Evolutionary conservation across 2,329 filamentous ascomycete genomes (phyloP), one percentile per base, ranked within the genome.

Genomic region (Epichloe aotearoae): DNA sequence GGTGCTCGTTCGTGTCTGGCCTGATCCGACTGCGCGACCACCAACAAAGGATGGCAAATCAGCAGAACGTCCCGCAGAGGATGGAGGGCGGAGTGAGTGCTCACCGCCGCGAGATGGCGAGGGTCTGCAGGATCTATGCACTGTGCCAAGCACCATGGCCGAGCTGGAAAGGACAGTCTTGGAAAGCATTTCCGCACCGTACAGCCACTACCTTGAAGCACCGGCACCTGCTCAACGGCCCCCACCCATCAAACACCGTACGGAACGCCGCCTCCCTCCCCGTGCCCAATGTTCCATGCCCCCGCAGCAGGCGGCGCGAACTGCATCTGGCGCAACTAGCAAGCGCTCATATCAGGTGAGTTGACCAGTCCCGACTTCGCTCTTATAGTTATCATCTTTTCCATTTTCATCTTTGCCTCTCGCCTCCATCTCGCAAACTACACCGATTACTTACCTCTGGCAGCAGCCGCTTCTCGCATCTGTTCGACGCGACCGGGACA

Each of bases 61-160:
- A 8, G 23, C 23, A 26, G 23, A 8, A 26, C 23, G 23, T 26
- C 23, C 23, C 7, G 23, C 23, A 26, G 23, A 26, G 23, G 23
- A 40, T 38, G 36, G 34, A 23, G 10, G 8, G 10, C 11, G 36
- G 15, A 19, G 19, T 19, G 23, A n/a, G 37, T 49, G 38, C 39
- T 49, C 47, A 49, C 47, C 47, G 47, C 47, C 20, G 46, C 38
- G 11, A 30, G 37, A 20, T 19, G 26, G 26, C 26, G 26, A 30
- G 26, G 26, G 8, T 30, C 26, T 30, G 26, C 8, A 30, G 8
- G 8, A 30, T 30, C 26, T 30, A 30, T 30, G 26, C 26, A 30
- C 26, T 30, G 26, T 30, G 1, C 3, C 26, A 1, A 30, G 26
- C 8, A 30, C 3, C 0, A 30, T 30, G 26, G 3, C 8, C 26